These are phyloP conservation scores for Podospora anserina DNA, from an alignment of 495 filamentous ascomycete species.

Conservation along the genomic window DNA sequence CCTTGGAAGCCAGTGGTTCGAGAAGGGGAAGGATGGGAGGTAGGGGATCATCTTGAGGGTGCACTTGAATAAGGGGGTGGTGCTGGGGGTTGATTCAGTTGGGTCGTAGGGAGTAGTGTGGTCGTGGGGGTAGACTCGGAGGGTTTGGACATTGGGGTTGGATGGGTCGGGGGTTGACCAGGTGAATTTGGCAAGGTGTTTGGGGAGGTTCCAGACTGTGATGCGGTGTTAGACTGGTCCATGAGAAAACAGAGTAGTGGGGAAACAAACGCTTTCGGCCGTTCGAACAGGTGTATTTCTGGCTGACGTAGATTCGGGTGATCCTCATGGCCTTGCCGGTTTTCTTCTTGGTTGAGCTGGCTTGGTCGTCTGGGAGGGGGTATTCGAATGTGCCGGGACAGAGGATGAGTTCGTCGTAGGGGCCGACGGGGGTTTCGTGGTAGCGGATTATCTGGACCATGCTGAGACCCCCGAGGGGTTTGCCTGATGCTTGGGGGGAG, in stretches of 20 bases:
- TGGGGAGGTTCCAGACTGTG: constrained; percentile 53
- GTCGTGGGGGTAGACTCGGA: constrained; percentile 45
- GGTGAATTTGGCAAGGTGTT: constrained; percentile 51
- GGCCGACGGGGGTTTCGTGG: constrained; percentile 46
- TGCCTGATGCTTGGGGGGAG: constrained; percentile 25
- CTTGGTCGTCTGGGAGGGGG: constrained; percentile 30
- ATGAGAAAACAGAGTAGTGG: neutral
- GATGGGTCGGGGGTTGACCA: constrained; percentile 37
- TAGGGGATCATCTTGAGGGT: constrained; percentile 41
- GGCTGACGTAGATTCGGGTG: constrained; percentile 51
- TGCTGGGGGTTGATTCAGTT: constrained; percentile 26
- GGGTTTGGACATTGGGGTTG: constrained; percentile 30
- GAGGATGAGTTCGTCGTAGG: constrained; percentile 52
- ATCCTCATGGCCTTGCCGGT: constrained; percentile 27
- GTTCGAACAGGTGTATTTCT: constrained; percentile 47
- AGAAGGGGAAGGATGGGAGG: constrained; percentile 42
- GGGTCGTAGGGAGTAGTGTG: constrained; percentile 15
- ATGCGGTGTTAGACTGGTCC: neutral
- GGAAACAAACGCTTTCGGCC: constrained; percentile 35
- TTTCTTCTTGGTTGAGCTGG: constrained; percentile 25
- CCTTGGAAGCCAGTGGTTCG: constrained; percentile 32
- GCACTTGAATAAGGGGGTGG: constrained; percentile 43
- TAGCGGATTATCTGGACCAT: constrained; percentile 50
- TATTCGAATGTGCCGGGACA: constrained; percentile 44
- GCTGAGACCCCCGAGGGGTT: constrained; percentile 43